Conservation (phyloP, 2,329 filamentous ascomycete genomes). For the Ceratocystis albifundus region DNA sequence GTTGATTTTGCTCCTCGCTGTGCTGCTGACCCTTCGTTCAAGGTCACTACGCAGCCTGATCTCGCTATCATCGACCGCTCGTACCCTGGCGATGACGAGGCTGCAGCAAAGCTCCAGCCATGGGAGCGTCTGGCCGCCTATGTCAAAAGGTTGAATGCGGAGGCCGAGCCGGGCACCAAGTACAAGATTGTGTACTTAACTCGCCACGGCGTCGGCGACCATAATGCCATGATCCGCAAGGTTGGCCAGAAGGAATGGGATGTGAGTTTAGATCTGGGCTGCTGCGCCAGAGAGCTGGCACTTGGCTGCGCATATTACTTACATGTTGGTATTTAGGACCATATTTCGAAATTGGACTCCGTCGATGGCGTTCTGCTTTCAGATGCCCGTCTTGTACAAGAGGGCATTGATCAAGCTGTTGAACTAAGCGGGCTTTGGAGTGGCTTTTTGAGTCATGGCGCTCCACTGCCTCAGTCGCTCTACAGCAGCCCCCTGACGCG, state of each 20-base stretch:
- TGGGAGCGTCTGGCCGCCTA: conserved; percentile 43
- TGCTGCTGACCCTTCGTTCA: conserved; percentile 27
- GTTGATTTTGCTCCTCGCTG: conserved; percentile 33
- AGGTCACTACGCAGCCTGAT: conserved; percentile 36
- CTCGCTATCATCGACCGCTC: conserved; percentile 43
- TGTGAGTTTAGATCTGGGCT: conserved; percentile 27
- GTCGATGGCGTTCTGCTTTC: conserved; percentile 33
- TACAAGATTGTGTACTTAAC: conserved; percentile 47
- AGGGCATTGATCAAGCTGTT: conserved; percentile 43
- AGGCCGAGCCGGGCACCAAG: conserved; percentile 33
- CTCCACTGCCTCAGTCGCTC: conserved; percentile 42
- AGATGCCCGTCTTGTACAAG: conserved; percentile 40
- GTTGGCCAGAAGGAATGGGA: conserved; percentile 49
- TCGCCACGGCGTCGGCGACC: conserved; percentile 45
- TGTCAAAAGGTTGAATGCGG: conserved; percentile 37
- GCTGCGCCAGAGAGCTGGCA: neutral
- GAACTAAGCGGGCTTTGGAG: conserved; percentile 43
- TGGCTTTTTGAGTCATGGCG: conserved; percentile 34
- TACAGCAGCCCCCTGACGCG: conserved; percentile 49
- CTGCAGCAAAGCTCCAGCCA: conserved; percentile 31
- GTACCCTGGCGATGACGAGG: conserved; percentile 29
- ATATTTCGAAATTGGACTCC: conserved; percentile 34
- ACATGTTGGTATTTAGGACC: conserved; percentile 25
- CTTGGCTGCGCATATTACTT: no score
- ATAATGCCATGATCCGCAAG: conserved; percentile 41